These are phyloP conservation scores for Patellaria atrata DNA, from an alignment of 495 filamentous ascomycete species.

Conservation along the genomic window DNA sequence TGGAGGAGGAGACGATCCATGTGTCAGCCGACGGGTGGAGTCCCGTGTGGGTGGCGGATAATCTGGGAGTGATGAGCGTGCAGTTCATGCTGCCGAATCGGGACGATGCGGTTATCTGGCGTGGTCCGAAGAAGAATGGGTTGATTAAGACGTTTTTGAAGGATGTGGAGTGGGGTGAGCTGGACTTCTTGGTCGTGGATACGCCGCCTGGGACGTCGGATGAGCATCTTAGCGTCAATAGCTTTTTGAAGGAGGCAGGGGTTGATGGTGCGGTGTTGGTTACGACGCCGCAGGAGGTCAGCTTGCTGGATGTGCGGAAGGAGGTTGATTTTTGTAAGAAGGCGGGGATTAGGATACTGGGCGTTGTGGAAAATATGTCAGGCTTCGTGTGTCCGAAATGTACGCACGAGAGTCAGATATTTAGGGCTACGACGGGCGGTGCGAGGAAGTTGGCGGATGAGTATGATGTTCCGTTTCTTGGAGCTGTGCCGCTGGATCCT, in stretches of 20 bases:
- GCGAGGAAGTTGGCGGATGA: constrained; percentile 65
- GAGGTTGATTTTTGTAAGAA: constrained; percentile 96
- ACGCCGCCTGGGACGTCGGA: constrained; percentile 91
- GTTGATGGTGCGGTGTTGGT: constrained; percentile 89
- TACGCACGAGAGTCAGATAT: constrained; percentile 67
- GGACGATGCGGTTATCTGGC: constrained; percentile 93
- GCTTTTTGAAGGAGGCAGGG: constrained; percentile 69
- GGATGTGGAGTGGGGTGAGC: constrained; percentile 91
- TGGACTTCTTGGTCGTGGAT: constrained; percentile 87
- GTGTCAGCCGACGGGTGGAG: constrained; percentile 71
- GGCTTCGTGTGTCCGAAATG: constrained; percentile 92
- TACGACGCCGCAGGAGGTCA: constrained; percentile 92
- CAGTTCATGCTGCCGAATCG: constrained; percentile 93
- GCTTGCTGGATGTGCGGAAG: constrained; percentile 80
- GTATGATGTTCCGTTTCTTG: constrained; percentile 74
- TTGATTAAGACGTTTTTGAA: constrained; percentile 94
- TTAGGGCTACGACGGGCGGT: constrained; percentile 82
- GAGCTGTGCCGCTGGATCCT: constrained; percentile 84
- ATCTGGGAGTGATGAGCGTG: constrained; percentile 85
- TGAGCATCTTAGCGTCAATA: constrained; percentile 86
- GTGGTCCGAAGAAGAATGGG: constrained; percentile 95
- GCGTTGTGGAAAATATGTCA: constrained; percentile 94
- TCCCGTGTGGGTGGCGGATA: constrained; percentile 86
- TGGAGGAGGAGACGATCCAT: constrained; percentile 84
- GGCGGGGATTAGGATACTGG: constrained; percentile 75